These are phyloP conservation scores for Hypoxylon sp. DNA, from an alignment of 2,329 filamentous ascomycete genomes.

Conservation along the genomic window DNA sequence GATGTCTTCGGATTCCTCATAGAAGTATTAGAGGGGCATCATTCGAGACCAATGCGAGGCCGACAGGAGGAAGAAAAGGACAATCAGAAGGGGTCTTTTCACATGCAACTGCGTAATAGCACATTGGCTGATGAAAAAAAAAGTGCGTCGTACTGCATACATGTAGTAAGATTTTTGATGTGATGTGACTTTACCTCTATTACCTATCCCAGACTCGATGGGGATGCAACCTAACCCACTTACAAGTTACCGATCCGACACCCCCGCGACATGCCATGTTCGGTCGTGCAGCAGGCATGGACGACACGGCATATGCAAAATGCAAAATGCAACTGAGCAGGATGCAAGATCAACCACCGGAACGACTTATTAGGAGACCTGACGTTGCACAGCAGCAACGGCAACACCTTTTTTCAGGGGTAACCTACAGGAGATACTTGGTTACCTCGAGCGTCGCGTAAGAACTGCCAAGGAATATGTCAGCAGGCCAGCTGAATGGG, in stretches of 20 bases:
- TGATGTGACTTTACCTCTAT: conserved; percentile 35
- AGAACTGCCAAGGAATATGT: conserved; percentile 37
- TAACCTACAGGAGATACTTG: conserved; percentile 21
- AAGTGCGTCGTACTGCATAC: conserved; percentile 40
- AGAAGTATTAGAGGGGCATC: conserved; percentile 49
- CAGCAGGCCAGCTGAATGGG: conserved; percentile 33
- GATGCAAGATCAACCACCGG: conserved; percentile 39
- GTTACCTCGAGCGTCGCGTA: conserved; percentile 26
- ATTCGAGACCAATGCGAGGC: conserved; percentile 44
- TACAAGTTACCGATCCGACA: conserved; percentile 38
- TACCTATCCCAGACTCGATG: conserved; percentile 40
- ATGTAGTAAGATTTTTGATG: conserved; percentile 44
- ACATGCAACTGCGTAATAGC: conserved; percentile 42
- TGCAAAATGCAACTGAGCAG: conserved; percentile 38
- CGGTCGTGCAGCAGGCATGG: conserved; percentile 34
- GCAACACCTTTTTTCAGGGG: conserved; percentile 32
- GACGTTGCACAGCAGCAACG: conserved; percentile 44
- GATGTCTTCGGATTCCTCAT: conserved; percentile 47
- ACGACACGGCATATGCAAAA: conserved; percentile 44
- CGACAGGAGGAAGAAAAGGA: conserved; percentile 26
- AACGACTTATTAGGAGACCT: conserved; percentile 32
- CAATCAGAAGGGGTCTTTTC: conserved; percentile 36
- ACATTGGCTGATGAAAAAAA: conserved; percentile 30
- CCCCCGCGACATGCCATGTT: conserved; percentile 40
- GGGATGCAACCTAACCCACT: conserved; percentile 40